phyloP scores from a whole-genome alignment of 2,329 filamentous ascomycete genomes.

The Penicillium sp. region DNA sequence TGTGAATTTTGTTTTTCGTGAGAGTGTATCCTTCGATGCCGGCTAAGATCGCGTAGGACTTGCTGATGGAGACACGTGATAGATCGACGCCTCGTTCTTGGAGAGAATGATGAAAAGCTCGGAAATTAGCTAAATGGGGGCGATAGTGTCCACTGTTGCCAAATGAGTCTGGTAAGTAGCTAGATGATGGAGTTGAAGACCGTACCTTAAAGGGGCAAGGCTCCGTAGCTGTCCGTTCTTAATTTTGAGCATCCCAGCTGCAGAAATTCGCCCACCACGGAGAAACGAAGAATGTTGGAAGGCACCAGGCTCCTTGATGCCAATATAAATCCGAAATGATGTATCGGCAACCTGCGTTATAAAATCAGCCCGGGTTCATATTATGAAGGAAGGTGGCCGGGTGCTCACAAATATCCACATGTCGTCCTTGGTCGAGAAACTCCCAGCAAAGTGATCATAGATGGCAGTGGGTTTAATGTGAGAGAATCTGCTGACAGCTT shows the following conservation, averaged over 20 bases:
- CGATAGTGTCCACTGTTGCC: constrained; percentile 88
- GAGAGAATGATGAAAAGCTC: constrained; percentile 75
- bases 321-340: constrained; percentile 77
- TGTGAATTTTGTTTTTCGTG: constrained; percentile 52
- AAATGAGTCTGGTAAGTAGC: too few relatives aligned
- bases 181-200: neutral
- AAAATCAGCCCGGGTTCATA: neutral
- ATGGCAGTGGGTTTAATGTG: constrained; percentile 74
- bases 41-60: constrained; percentile 79
- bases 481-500: constrained; percentile 64
- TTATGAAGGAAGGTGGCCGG: neutral
- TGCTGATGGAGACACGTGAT: constrained; percentile 75
- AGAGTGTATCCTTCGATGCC: constrained; percentile 81
- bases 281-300: constrained; percentile 93
- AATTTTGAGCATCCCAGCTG: constrained; percentile 84
- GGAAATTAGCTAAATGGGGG: constrained; percentile 80
- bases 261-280: constrained; percentile 77
- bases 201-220: constrained; percentile 63
- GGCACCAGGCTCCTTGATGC: constrained; percentile 84
- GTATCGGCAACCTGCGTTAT: constrained; percentile 64
- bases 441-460: constrained; percentile 75
- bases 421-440: constrained; percentile 77
- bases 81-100: constrained; percentile 77
- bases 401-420: constrained; percentile 82
- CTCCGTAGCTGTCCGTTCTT: constrained; percentile 77